Base-by-base conservation (phyloP, 2,329 filamentous ascomycete genomes). In the Endothia cerciana region DNA sequence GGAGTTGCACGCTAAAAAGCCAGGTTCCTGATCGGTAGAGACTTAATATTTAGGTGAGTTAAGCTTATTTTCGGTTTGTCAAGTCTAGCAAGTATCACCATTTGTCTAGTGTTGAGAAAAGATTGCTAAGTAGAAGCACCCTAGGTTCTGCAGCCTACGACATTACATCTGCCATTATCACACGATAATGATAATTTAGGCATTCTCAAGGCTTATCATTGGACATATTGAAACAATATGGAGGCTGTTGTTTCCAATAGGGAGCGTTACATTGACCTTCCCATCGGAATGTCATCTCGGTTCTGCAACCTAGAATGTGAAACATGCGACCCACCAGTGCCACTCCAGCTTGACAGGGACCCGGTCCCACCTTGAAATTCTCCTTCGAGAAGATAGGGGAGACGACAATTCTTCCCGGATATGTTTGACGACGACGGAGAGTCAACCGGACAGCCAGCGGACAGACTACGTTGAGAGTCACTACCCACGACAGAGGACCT, bases 261-360 rank as follows among this genome's bases (percentile, higher is more conserved):
- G 3, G 51, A 17, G 47, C n/a, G 47, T 51, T 51, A 17, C 22
- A 51, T 51, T 51, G 47, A 22, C 13, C 47, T 30, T 51, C 3
- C 51, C 6, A 3, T n/a, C 17, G 30, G 28, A 55, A 28, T 19
- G 28, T 22, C 51, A 36, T 55, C 28, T 55, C 51, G 51, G 30
- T 19, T 55, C 30, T 55, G 51, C 30, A 55, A n/a, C 28, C 28
- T 55, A 36, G 30, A 55, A 55, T n/a, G 51, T 55, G 51, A 55
- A 55, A 55, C 51, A 55, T 55, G 51, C 28, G 30, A 30, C 33
- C 33, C 33, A 13, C 51, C 30, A 11, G 17, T 8, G 28, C 51
- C 51, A 22, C 51, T 11, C 30, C 28, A 55, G 51, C 17, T 36
- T 7, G 28, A 11, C 28, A 55, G 28, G 28, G 17, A 55, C 8